phyloP scores from a whole-genome alignment of 2,329 filamentous ascomycete genomes.

The Paecilomyces sp. region DNA sequence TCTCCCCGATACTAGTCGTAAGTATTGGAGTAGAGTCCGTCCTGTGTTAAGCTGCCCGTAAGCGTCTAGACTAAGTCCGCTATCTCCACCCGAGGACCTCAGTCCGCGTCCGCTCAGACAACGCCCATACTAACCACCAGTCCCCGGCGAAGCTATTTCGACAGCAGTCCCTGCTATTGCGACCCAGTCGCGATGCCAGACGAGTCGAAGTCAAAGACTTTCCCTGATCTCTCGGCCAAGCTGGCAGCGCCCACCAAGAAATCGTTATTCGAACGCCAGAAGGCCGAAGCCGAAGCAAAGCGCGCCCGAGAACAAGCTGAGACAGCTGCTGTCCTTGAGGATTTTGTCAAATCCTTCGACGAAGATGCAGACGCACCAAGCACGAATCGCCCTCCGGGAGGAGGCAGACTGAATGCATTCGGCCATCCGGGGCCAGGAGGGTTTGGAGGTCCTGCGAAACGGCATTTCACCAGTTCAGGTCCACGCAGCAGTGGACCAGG shows the following conservation, averaged over 20 bases:
- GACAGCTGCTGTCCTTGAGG: constrained; percentile 77
- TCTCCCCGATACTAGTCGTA: too few species aligned
- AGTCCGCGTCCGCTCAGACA: neutral
- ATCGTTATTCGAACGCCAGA: constrained; percentile 81
- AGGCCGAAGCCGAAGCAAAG: constrained; percentile 84
- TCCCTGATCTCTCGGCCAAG: constrained; percentile 69
- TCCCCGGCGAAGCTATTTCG: neutral
- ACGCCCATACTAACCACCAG: neutral
- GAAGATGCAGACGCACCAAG: constrained; percentile 28
- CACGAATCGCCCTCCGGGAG: constrained; percentile 11
- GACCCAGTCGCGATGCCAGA: constrained; percentile 25
- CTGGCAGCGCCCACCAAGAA: constrained; percentile 74
- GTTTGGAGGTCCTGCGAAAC: constrained; percentile 41
- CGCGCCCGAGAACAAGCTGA: constrained; percentile 76
- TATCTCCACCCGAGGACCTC: neutral
- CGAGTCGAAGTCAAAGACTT: constrained; percentile 37
- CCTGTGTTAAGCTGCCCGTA: neutral
- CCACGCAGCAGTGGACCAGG: constrained; percentile 44
- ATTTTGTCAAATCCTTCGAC: constrained; percentile 69
- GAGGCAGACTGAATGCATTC: constrained; percentile 17
- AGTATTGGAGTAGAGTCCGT: neutral
- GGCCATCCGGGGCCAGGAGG: constrained; percentile 21
- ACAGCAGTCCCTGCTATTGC: constrained; percentile 16
- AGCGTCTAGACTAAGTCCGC: neutral
- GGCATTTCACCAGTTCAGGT: constrained; percentile 52